phyloP scores from a whole-genome alignment of 352 stramenopile species.

The Thalassiosira mediterranea region DNA sequence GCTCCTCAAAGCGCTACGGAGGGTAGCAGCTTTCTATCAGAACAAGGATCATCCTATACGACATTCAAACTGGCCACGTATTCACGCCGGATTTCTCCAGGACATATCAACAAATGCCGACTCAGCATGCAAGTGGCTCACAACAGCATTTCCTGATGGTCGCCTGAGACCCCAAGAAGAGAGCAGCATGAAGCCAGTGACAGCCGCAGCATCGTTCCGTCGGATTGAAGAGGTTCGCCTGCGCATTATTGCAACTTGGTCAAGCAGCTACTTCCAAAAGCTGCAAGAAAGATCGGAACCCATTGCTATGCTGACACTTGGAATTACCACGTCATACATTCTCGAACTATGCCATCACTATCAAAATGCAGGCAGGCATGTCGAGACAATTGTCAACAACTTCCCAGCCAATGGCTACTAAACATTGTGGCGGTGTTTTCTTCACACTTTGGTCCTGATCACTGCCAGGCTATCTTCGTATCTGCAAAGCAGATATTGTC shows the following conservation, averaged over 20 bases:
- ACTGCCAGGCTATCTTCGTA: too few species aligned
- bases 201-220: constrained; percentile 29
- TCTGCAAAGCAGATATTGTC: too few species aligned
- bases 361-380: constrained; percentile 20
- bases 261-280: constrained; percentile 3
- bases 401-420: too few species aligned
- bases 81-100: constrained; percentile 16
- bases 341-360: constrained; percentile 42
- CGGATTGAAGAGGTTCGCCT: constrained; percentile 37
- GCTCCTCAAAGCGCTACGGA: too few species aligned
- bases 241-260: constrained; percentile 23
- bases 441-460: too few species aligned
- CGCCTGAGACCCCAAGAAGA: constrained; percentile 15
- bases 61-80: constrained; percentile 1
- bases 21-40: constrained; percentile 5
- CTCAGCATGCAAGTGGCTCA: constrained; percentile 6
- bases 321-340: constrained; percentile 36
- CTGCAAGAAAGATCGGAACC: neutral
- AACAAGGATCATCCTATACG: neutral
- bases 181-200: constrained; percentile 17
- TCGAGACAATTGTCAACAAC: constrained; percentile 12
- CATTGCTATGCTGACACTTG: constrained; percentile 15
- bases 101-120: constrained; percentile 9
- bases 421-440: too few species aligned
- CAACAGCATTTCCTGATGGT: constrained; percentile 22